Conservation (phyloP, 1,284 basidiomycete genomes). For the Naganishia sp. region DNA sequence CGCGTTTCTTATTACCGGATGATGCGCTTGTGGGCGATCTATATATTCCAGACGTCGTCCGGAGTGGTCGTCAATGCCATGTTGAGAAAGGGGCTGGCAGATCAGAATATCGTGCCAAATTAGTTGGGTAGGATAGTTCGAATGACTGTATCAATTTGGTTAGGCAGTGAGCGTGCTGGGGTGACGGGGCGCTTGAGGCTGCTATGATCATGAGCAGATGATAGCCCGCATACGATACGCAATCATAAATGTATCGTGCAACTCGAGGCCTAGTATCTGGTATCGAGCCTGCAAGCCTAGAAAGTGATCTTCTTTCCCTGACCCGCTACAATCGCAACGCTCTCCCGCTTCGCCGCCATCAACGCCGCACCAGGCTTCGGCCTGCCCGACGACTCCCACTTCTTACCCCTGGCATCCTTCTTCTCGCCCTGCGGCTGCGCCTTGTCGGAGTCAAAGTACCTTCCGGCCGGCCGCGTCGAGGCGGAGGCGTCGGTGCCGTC, state of each 20-base stretch:
- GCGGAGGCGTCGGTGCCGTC: conserved; percentile 19
- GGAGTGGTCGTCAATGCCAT: too few relatives aligned
- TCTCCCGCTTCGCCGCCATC: conserved; percentile 81
- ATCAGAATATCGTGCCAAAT: too few relatives aligned
- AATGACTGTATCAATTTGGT: too few relatives aligned
- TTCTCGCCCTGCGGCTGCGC: conserved; percentile 33
- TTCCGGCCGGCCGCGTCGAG: conserved; percentile 30
- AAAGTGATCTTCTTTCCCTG: conserved; percentile 85
- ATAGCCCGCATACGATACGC: neutral
- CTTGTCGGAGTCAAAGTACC: conserved; percentile 17
- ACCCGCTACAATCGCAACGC: conserved; percentile 75
- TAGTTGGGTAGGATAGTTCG: too few relatives aligned
- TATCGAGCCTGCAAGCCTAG: conserved; percentile 20
- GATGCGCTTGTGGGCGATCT: too few relatives aligned
- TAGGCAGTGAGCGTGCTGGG: too few relatives aligned
- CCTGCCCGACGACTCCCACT: conserved; percentile 57
- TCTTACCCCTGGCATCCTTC: conserved; percentile 48
- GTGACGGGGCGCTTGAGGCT: neutral
- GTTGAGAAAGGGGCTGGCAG: neutral
- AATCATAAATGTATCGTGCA: neutral
- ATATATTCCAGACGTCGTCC: too few relatives aligned
- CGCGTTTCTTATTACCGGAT: neutral
- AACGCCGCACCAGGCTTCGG: conserved; percentile 86
- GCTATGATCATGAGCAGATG: neutral
- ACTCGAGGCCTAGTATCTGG: neutral